Evolutionary conservation across 805 yeast genomes (phyloP), one percentile per base, ranked within the genome.

Genomic region (Ogataea minuta): DNA sequence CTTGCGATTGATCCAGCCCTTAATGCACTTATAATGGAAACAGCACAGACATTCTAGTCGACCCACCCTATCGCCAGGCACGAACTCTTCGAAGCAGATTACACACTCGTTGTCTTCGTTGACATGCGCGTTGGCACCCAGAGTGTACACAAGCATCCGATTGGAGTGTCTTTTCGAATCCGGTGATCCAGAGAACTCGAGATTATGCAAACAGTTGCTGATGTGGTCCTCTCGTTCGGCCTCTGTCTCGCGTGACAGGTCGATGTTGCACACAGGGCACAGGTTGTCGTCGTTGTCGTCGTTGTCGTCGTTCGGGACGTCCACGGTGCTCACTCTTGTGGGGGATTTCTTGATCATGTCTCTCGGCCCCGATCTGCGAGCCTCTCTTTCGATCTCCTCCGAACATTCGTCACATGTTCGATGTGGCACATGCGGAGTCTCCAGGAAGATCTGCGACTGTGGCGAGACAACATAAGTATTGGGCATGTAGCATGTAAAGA

Each of bases 31-130:
- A 58, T 89, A 89, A 56, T 93, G 99, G 61, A 88, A 93, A 24
- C 90, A 87, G 58, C 99, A 93, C 10, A 93, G 70, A 59, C 99
- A 93, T 60, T 91, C 98, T 43, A 93, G 64, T 28, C 99, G 67
- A 0, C 95, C 98, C 12, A 93, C 91, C 54, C 82, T 83, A 39
- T 89, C 93, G 2, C 95, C 95, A 0, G 90, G 86, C 33, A 66
- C 64, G 59, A 90, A 77, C 13, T 86, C 95, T 58, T 93, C 99
- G 46, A 91, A 77, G 56, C 99, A 93, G 16, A 93, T 91, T 11
- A 88, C 91, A 60, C 99, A 93, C 60, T 93, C 98, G 34, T 77
- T 77, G 23, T 71, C 79, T 12, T 67, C 69, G 19, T 65, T 56
- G 11, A 56, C 43, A 2, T 16, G 23, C 28, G 62, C 56, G 17